Evolutionary conservation across 768 basidiomycete genomes (phyloP).

Genomic region (Suillus spraguei): DNA sequence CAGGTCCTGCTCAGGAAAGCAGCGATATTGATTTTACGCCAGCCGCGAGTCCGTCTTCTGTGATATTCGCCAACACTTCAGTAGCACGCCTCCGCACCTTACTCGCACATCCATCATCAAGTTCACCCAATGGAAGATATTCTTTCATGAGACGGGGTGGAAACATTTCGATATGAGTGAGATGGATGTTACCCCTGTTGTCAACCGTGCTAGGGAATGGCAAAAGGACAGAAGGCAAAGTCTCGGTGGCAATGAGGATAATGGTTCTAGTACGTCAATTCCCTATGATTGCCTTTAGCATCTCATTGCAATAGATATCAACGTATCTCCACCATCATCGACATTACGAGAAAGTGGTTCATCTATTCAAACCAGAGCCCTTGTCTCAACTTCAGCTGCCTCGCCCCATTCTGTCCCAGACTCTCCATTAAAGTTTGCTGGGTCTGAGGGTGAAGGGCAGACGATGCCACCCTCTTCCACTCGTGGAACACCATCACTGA

Average conservation of each 20-base stretch:
- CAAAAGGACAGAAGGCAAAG: conserved; percentile 57
- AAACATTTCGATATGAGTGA: conserved; percentile 62
- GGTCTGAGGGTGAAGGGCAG: neutral
- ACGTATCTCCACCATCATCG: conserved; percentile 25
- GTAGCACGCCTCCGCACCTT: conserved; percentile 66
- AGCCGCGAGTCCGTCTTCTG: conserved; percentile 21
- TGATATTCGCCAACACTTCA: conserved; percentile 43
- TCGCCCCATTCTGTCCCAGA: conserved; percentile 12
- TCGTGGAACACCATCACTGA: conserved; percentile 20
- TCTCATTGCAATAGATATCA: conserved; percentile 11
- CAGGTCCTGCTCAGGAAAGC: conserved; percentile 18
- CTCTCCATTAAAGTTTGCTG: neutral
- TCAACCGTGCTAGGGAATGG: conserved; percentile 41
- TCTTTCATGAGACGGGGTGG: conserved; percentile 37
- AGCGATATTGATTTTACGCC: conserved; percentile 19
- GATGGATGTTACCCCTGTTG: conserved; percentile 53
- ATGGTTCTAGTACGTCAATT: conserved; percentile 49
- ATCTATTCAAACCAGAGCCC: conserved; percentile 14
- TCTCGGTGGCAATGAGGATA: conserved; percentile 68
- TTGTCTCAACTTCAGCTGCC: conserved; percentile 23
- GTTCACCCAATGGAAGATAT: conserved; percentile 34
- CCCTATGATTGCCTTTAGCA: conserved; percentile 5
- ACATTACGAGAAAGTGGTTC: conserved; percentile 16
- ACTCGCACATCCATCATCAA: conserved; percentile 52
- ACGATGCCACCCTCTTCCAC: conserved; percentile 17